Evolutionary conservation across 2,329 filamentous ascomycete species (phyloP).

Genomic region (Aschersonia sp.): DNA sequence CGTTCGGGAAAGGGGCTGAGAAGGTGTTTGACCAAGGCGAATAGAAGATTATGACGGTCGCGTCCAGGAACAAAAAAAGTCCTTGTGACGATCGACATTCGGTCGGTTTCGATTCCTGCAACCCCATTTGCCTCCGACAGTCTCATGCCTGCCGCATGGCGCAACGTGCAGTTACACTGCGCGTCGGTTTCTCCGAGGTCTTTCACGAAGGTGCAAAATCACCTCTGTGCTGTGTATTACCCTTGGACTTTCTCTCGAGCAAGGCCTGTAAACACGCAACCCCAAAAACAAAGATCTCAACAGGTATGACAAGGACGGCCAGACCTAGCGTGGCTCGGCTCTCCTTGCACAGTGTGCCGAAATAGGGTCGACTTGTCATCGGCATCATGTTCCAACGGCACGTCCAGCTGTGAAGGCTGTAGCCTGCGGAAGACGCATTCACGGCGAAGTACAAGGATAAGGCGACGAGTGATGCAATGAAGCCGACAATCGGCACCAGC

Average conservation of each 20-base stretch:
- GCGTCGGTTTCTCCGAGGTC: no score
- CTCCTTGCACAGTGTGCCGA: constrained; percentile 40
- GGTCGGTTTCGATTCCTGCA: no score
- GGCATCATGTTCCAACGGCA: constrained; percentile 42
- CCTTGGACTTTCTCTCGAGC: constrained; percentile 24
- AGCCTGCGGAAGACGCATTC: constrained; percentile 33
- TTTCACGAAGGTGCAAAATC: not conserved
- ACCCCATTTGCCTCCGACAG: no score
- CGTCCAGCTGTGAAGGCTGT: constrained; percentile 46
- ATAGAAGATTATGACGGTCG: no score
- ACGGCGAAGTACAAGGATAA: constrained; percentile 43
- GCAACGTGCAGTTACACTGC: no score
- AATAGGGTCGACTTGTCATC: constrained; percentile 38
- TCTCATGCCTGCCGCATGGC: no score
- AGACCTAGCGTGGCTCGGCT: constrained; percentile 39
- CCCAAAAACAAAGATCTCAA: constrained; percentile 34
- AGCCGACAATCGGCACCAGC: constrained; percentile 13
- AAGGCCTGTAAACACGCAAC: constrained; percentile 29
- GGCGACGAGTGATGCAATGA: constrained; percentile 30
- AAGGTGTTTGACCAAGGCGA: no score
- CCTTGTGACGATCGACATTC: no score
- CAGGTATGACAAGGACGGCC: constrained; percentile 38
- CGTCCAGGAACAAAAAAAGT: no score
- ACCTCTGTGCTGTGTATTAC: constrained; percentile 1
- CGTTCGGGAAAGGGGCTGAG: no score